Evolutionary conservation across 345 rosid genomes (phyloP).

Genomic region (Boechera divaricarpa): DNA sequence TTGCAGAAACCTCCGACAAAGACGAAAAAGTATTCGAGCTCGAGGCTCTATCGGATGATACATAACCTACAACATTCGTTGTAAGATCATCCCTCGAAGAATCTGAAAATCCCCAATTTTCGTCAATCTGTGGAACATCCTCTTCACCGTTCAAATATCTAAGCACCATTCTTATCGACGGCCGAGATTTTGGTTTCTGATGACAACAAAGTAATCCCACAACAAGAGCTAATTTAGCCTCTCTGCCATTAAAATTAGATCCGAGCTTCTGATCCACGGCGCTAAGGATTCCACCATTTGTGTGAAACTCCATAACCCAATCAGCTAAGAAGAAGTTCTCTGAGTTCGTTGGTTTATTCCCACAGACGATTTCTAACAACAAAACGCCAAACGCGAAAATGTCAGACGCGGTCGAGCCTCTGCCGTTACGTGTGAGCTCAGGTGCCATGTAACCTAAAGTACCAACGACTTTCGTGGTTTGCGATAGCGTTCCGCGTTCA

Average conservation of each 20-base stretch:
- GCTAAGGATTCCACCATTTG: slow-evolving; percentile 46
- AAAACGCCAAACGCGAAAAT: slow-evolving; percentile 64
- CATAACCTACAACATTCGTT: slow-evolving; percentile 28
- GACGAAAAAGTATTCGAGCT: slow-evolving; percentile 23
- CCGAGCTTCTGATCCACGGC: slow-evolving; percentile 53
- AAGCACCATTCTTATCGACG: slow-evolving; percentile 43
- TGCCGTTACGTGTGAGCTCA: slow-evolving; percentile 59
- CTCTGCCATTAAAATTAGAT: slow-evolving; percentile 32
- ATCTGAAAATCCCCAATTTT: slow-evolving; percentile 23
- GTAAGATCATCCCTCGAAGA: neutral
- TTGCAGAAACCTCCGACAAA: slow-evolving; percentile 16
- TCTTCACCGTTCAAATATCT: slow-evolving; percentile 36
- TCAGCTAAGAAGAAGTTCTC: slow-evolving; percentile 52
- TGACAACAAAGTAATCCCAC: slow-evolving; percentile 44
- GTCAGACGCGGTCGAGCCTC: slow-evolving; percentile 61
- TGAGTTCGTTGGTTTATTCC: slow-evolving; percentile 47
- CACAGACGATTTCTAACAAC: slow-evolving; percentile 57
- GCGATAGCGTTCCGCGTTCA: slow-evolving; percentile 55
- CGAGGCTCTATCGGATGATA: slow-evolving; percentile 33
- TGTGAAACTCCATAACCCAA: slow-evolving; percentile 53
- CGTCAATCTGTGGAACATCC: slow-evolving; percentile 35
- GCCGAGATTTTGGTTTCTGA: slow-evolving; percentile 31
- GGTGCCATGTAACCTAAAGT: slow-evolving; percentile 76
- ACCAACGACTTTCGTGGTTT: slow-evolving; percentile 60
- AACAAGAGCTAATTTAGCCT: slow-evolving; percentile 30